Percentiles rank a stretch among this genome's conserved stretches.
phyloP scores from a whole-genome alignment of 176 grass and related monocot species.

The Rhipidocladum racemiflorum region DNA sequence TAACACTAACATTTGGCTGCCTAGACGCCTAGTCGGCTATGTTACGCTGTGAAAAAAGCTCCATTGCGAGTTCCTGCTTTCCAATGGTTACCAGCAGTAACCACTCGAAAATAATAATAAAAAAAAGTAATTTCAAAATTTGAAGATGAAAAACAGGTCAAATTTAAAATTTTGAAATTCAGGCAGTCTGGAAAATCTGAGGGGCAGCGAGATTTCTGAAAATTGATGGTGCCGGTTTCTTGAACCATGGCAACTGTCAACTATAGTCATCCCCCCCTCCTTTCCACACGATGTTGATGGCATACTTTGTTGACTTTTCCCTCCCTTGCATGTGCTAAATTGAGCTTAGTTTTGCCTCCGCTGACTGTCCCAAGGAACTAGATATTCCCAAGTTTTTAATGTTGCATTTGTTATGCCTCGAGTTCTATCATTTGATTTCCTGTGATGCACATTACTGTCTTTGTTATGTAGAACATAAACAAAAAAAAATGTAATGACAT shows the following conservation, averaged over 20 bases:
- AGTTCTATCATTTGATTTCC: conserved; percentile 2
- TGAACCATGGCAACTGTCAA: background rate
- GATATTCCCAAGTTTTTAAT: background rate
- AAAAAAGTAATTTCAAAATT: background rate
- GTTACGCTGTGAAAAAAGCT: no score
- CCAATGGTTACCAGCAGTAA: background rate
- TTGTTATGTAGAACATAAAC: conserved; percentile 21
- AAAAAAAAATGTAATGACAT: conserved; percentile 32
- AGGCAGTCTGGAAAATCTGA: background rate
- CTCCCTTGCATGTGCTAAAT: background rate
- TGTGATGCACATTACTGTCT: background rate
- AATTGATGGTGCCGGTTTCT: background rate
- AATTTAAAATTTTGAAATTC: background rate
- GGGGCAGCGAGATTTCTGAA: background rate
- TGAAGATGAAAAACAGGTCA: background rate
- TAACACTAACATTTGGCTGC: no score
- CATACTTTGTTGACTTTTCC: background rate
- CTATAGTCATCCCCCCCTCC: background rate
- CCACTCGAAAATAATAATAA: no score
- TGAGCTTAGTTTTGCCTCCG: conserved; percentile 3
- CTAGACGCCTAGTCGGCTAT: no score
- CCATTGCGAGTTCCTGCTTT: background rate
- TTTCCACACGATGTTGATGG: background rate
- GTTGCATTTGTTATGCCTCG: background rate
- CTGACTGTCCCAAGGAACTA: background rate